These are phyloP conservation scores for Isabelozyma gotoi DNA, from an alignment of 805 yeast species.

Conservation along the genomic window DNA sequence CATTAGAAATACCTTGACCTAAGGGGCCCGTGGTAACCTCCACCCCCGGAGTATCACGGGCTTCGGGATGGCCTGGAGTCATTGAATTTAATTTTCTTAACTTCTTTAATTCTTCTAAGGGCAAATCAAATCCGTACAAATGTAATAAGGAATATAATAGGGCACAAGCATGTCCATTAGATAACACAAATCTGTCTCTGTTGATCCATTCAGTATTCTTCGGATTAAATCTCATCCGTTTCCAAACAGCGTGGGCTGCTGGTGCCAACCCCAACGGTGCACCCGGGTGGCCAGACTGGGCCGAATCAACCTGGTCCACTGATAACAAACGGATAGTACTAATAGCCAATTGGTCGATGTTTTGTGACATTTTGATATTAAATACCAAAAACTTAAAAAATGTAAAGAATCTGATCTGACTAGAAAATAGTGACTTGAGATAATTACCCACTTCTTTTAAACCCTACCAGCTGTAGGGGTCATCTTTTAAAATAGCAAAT, in stretches of 20 bases:
- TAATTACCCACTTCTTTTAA: too few relatives aligned
- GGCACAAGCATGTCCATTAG: slow-evolving; percentile 92
- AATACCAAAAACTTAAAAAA: neutral
- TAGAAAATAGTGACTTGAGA: neutral
- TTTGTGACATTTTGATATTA: too few relatives aligned
- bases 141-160: slow-evolving; percentile 76
- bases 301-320: slow-evolving; percentile 74
- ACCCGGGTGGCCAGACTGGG: slow-evolving; percentile 95
- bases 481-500: too few relatives aligned
- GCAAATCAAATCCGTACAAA: slow-evolving; percentile 70
- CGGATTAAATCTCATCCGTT: slow-evolving; percentile 77
- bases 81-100: slow-evolving; percentile 82
- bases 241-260: slow-evolving; percentile 77
- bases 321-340: slow-evolving; percentile 81
- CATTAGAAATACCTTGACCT: slow-evolving; percentile 90
- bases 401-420: neutral
- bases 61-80: slow-evolving; percentile 94
- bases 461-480: too few relatives aligned
- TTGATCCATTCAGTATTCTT: slow-evolving; percentile 83
- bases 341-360: slow-evolving; percentile 65
- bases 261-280: slow-evolving; percentile 95
- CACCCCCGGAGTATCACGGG: slow-evolving; percentile 70
- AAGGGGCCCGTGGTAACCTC: slow-evolving; percentile 95
- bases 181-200: slow-evolving; percentile 86
- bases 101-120: slow-evolving; percentile 75